These are phyloP conservation scores for Cardamine occulta DNA, from an alignment of 345 rosid species.

Conservation along the genomic window DNA sequence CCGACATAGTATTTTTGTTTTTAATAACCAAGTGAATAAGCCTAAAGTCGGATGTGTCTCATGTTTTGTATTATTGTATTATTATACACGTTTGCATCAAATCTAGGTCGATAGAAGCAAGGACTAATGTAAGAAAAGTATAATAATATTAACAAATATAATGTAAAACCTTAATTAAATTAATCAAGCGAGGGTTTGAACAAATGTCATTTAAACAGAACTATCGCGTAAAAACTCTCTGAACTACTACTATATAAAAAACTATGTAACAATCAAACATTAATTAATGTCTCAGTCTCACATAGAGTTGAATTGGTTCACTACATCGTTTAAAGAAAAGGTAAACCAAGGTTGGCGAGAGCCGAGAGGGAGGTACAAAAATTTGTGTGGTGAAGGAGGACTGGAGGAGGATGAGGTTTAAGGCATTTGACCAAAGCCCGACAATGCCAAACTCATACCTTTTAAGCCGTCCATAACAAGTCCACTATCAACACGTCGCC, in stretches of 20 bases:
- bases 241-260: not conserved
- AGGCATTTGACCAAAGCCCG: conserved; percentile 30
- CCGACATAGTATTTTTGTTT: conserved; percentile 27
- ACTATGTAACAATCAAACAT: not conserved
- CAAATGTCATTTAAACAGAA: not conserved
- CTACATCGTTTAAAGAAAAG: conserved; percentile 4
- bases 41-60: conserved; percentile 15
- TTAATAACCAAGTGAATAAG: conserved; percentile 10
- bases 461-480: conserved; percentile 28
- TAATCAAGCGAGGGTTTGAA: not conserved
- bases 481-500: conserved; percentile 36
- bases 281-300: not conserved
- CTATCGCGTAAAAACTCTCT: not conserved
- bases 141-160: not conserved
- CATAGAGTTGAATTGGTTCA: conserved; percentile 3
- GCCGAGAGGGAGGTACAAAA: conserved; percentile 30
- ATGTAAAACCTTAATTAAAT: not conserved
- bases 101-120: not conserved
- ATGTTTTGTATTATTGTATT: conserved; percentile 13
- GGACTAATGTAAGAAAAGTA: not conserved
- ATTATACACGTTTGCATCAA: conserved; percentile 3
- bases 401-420: not conserved
- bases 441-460: conserved; percentile 39
- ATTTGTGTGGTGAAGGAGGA: conserved; percentile 33
- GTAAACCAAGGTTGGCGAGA: conserved; percentile 34